Conservation (phyloP, 2,329 filamentous ascomycete genomes). For the Claviceps citrina region DNA sequence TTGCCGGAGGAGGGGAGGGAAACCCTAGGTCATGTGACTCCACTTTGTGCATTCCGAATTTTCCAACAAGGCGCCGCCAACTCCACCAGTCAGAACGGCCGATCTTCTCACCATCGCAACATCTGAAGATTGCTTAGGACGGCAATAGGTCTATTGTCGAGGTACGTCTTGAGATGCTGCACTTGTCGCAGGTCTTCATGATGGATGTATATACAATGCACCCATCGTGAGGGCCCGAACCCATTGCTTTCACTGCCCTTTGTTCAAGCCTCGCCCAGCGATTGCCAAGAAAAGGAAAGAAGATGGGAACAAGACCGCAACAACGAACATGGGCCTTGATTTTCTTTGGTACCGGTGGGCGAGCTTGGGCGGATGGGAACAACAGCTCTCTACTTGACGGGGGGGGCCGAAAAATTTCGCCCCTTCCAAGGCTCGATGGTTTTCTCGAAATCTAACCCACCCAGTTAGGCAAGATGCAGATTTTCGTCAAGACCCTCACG, state of each 20-base stretch:
- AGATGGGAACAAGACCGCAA: no score
- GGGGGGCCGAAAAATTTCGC: no score
- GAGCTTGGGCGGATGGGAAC: neutral
- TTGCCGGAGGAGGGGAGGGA: no score
- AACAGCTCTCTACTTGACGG: no score
- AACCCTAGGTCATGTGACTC: slow-evolving; percentile 16
- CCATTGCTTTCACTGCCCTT: slow-evolving; percentile 4
- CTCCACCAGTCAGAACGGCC: slow-evolving; percentile 12
- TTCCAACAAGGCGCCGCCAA: slow-evolving; percentile 16
- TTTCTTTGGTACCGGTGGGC: neutral
- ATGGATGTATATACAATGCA: slow-evolving; percentile 16
- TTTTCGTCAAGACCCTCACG: slow-evolving; percentile 79
- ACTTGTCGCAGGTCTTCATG: slow-evolving; percentile 13
- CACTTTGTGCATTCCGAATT: slow-evolving; percentile 11
- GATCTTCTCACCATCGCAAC: slow-evolving; percentile 23
- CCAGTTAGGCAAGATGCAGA: slow-evolving; percentile 54
- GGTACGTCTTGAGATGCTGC: slow-evolving; percentile 43
- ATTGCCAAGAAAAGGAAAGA: neutral
- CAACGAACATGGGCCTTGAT: no score
- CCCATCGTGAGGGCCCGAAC: slow-evolving; percentile 17
- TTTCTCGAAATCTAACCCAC: slow-evolving; percentile 24
- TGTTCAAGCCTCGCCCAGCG: slow-evolving; percentile 5
- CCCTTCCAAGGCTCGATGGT: neutral
- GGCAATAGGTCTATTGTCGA: slow-evolving; percentile 46
- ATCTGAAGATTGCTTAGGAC: slow-evolving; percentile 49